A percentile compares a stretch with the other conserved stretches of the same genome.
Conservation (phyloP, 495 filamentous ascomycete genomes). For the Platismatia glauca region DNA sequence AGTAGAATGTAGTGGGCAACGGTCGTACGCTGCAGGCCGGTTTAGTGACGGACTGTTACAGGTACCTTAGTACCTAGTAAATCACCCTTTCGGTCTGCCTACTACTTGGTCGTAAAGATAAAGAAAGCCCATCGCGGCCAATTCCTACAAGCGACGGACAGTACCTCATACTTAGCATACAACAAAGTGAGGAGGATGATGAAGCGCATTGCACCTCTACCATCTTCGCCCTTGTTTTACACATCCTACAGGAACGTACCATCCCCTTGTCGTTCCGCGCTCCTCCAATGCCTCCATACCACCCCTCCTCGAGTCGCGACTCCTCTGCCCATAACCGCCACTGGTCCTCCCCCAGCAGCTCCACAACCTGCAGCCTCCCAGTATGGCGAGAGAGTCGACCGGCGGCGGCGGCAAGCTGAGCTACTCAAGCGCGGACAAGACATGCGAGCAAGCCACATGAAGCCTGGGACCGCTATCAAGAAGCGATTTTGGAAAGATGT, state of each 20-base stretch:
- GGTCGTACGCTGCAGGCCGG: too few species aligned
- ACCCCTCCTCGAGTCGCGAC: conserved; percentile 43
- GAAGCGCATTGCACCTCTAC: conserved; percentile 5
- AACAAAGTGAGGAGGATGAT: not conserved
- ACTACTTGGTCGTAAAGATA: too few species aligned
- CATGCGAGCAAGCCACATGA: conserved; percentile 29
- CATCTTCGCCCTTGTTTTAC: conserved; percentile 4
- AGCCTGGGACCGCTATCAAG: conserved; percentile 42
- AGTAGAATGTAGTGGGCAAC: too few species aligned
- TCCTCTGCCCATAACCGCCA: conserved; percentile 62
- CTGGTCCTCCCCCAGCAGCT: conserved; percentile 75
- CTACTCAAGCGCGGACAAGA: conserved; percentile 41
- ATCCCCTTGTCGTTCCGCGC: not conserved
- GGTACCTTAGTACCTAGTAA: too few species aligned
- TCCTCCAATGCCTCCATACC: conserved; percentile 41
- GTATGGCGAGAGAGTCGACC: conserved; percentile 41
- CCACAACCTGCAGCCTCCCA: conserved; percentile 51
- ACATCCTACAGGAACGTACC: conserved; percentile 8
- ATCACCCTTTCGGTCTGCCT: too few species aligned
- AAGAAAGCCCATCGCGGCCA: too few species aligned
- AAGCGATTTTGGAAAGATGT: conserved; percentile 84
- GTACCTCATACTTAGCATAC: not conserved
- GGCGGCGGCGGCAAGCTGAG: conserved; percentile 48
- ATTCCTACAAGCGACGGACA: too few species aligned
- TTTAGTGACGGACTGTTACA: too few species aligned